phyloP scores from a whole-genome alignment of 2,329 filamentous ascomycete genomes.

The Colletotrichum limetticola region DNA sequence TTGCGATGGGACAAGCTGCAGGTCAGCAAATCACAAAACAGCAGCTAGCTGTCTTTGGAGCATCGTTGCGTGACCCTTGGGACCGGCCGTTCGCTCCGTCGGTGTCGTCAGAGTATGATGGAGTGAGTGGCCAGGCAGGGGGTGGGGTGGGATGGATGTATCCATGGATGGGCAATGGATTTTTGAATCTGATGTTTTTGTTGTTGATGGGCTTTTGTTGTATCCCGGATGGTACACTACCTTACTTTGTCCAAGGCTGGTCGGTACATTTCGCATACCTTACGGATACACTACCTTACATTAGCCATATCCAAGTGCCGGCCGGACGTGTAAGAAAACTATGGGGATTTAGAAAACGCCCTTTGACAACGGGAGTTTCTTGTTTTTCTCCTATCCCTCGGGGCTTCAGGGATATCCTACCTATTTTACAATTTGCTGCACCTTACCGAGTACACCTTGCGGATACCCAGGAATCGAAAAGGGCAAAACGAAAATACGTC shows the following conservation, averaged over 20 bases:
- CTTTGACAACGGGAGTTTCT: not conserved
- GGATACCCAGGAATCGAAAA: not conserved
- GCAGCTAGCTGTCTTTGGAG: constrained; percentile 1
- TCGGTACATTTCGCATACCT: too few species aligned
- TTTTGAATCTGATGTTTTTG: not conserved
- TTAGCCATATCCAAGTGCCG: not conserved
- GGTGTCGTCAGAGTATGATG: constrained; percentile 4
- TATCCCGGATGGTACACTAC: not conserved
- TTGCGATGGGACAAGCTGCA: not conserved
- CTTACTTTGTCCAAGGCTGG: too few species aligned
- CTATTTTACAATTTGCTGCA: not conserved
- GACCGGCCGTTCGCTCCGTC: constrained; percentile 11
- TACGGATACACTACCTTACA: too few species aligned
- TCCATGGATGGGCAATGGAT: not conserved
- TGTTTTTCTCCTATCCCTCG: not conserved
- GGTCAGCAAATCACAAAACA: constrained; percentile 3
- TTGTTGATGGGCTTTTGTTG: not conserved
- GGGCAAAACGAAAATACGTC: not conserved
- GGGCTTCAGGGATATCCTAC: not conserved
- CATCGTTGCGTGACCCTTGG: constrained; percentile 1
- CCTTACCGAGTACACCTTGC: not conserved
- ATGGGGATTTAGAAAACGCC: not conserved
- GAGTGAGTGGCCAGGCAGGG: not conserved
- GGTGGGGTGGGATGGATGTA: not conserved
- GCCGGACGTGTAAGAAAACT: not conserved